A percentile compares a stretch with the other conserved stretches of the same genome.
Conservation (phyloP, 1,284 basidiomycete species). For the Somion occarium region DNA sequence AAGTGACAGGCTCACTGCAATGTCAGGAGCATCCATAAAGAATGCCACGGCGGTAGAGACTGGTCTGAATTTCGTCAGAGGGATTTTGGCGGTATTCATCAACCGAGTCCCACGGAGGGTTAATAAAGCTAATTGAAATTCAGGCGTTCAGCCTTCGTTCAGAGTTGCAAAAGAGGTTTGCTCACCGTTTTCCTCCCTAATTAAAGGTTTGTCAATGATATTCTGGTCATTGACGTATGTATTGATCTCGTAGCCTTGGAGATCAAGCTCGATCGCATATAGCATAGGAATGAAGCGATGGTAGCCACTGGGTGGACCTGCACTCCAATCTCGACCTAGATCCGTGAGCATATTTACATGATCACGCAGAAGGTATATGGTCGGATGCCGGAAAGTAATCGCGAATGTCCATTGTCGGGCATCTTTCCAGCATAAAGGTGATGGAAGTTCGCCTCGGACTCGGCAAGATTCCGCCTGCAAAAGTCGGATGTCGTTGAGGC, state of each 20-base stretch:
- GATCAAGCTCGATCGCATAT: constrained; percentile 66
- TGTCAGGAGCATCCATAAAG: constrained; percentile 53
- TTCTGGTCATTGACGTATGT: constrained; percentile 94
- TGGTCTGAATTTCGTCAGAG: constrained; percentile 70
- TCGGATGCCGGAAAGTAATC: constrained; percentile 64
- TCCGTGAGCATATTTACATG: constrained; percentile 92
- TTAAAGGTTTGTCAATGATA: constrained; percentile 84
- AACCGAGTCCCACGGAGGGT: constrained; percentile 59
- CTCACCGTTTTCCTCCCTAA: constrained; percentile 76
- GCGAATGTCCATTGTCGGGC: constrained; percentile 76
- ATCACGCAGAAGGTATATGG: constrained; percentile 79
- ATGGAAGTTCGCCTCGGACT: constrained; percentile 62
- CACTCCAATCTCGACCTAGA: constrained; percentile 84
- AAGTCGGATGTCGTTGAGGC: constrained; percentile 81
- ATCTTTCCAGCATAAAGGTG: constrained; percentile 63
- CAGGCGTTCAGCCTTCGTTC: constrained; percentile 5
- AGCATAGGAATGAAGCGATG: constrained; percentile 79
- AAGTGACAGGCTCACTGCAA: constrained; percentile 57
- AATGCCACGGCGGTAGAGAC: constrained; percentile 69
- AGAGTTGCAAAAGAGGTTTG: background rate
- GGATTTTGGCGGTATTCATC: constrained; percentile 50
- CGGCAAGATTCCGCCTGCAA: constrained; percentile 72
- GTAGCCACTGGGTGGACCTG: constrained; percentile 75
- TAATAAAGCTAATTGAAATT: constrained; percentile 55
- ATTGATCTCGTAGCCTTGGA: constrained; percentile 75